phyloP scores from a whole-genome alignment of 2,329 filamentous ascomycete species.

The Macrophomina phaseolina region DNA sequence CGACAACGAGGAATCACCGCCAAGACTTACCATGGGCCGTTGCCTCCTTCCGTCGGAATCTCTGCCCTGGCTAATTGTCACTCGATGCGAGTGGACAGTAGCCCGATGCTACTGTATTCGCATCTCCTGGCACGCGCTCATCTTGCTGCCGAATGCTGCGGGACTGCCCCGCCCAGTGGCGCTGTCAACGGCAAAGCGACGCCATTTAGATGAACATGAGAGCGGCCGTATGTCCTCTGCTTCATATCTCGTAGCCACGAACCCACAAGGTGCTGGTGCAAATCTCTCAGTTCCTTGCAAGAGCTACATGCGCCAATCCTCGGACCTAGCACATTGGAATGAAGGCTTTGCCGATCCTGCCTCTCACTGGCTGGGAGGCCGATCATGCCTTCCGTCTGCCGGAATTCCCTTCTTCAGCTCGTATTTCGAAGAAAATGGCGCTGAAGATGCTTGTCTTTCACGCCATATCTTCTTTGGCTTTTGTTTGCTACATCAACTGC shows the following conservation, averaged over 20 bases:
- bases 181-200: background rate
- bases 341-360: background rate
- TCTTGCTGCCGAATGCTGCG: background rate
- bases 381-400: background rate
- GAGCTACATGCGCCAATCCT: background rate
- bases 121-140: background rate
- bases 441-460: background rate
- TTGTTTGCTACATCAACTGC: background rate
- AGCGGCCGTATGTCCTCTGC: no score
- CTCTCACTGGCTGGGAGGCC: background rate
- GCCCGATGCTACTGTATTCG: background rate
- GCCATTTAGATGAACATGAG: background rate
- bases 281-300: background rate
- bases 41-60: background rate
- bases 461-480: background rate
- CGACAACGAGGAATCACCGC: background rate
- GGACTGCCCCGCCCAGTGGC: background rate
- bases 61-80: background rate
- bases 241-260: no score
- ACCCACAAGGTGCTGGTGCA: background rate
- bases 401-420: background rate
- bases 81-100: background rate
- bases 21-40: background rate
- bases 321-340: background rate
- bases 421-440: background rate